phyloP scores from a whole-genome alignment of 2,329 filamentous ascomycete species.

The Phialophora tarda region DNA sequence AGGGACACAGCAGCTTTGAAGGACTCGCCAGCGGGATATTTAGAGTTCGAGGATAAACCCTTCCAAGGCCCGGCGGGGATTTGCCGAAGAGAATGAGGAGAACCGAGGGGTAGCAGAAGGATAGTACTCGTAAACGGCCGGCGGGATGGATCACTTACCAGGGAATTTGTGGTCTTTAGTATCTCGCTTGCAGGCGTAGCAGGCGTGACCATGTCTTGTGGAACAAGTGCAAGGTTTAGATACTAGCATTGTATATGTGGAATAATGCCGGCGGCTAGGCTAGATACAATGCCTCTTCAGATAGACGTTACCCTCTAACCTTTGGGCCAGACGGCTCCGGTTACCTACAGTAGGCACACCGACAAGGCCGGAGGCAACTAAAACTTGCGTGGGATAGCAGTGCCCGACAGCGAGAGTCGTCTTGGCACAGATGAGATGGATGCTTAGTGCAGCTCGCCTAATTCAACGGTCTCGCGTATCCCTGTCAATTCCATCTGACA shows the following conservation, averaged over 20 bases:
- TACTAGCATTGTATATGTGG: background rate
- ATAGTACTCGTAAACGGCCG: background rate
- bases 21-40: background rate
- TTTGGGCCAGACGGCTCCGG: background rate
- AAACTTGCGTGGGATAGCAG: background rate
- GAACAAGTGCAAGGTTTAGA: background rate
- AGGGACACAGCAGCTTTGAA: background rate
- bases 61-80: background rate
- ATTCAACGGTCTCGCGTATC: background rate
- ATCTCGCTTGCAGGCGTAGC: background rate
- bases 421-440: background rate
- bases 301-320: background rate
- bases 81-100: conserved; percentile 10
- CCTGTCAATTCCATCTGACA: background rate
- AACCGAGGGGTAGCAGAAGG: conserved; percentile 14
- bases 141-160: background rate
- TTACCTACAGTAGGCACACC: background rate
- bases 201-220: too few relatives aligned
- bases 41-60: background rate
- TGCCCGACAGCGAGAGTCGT: background rate
- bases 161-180: background rate
- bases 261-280: too few relatives aligned
- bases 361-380: background rate
- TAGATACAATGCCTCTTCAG: background rate
- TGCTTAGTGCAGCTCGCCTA: background rate